Evolutionary conservation across 2,329 filamentous ascomycete genomes (phyloP).

Genomic region (Xylaria digitata): DNA sequence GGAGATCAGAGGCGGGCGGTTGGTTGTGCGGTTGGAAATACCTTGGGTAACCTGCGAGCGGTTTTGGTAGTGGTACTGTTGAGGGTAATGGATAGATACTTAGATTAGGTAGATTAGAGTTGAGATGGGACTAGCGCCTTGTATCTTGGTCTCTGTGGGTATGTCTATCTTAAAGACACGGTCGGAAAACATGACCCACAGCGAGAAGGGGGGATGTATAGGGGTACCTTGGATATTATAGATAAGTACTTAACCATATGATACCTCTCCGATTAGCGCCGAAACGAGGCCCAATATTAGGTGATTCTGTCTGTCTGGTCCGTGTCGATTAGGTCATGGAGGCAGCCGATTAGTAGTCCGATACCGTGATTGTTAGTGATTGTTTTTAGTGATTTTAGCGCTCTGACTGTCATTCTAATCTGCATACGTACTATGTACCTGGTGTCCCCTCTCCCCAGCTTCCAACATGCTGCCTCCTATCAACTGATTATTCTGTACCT

Average conservation of each 20-base stretch:
- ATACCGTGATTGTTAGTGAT: conserved; percentile 1
- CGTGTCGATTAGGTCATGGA: background rate
- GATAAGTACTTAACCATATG: no score
- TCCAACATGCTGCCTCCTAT: background rate
- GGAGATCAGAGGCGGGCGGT: conserved; percentile 9
- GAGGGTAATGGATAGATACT: conserved; percentile 11
- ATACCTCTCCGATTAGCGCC: background rate
- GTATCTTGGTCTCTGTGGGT: no score
- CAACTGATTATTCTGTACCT: background rate
- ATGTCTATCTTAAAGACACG: conserved; percentile 3
- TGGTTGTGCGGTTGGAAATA: conserved; percentile 12
- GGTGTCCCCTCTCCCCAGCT: background rate
- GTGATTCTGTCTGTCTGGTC: background rate
- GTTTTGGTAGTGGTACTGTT: conserved; percentile 9
- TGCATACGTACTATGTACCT: background rate
- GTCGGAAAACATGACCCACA: background rate
- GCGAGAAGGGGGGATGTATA: no score
- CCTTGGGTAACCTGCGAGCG: conserved; percentile 6
- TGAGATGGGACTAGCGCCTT: conserved; percentile 36
- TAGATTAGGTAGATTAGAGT: conserved; percentile 20
- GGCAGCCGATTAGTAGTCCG: conserved; percentile 8
- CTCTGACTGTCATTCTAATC: conserved; percentile 26
- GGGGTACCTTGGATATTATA: no score
- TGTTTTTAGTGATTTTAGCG: conserved; percentile 12
- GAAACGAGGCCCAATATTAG: background rate